Evolutionary conservation across 192 early-diverging fungal genomes (phyloP), one percentile per base, ranked within the genome.

Genomic region (Linnemannia zychae): DNA sequence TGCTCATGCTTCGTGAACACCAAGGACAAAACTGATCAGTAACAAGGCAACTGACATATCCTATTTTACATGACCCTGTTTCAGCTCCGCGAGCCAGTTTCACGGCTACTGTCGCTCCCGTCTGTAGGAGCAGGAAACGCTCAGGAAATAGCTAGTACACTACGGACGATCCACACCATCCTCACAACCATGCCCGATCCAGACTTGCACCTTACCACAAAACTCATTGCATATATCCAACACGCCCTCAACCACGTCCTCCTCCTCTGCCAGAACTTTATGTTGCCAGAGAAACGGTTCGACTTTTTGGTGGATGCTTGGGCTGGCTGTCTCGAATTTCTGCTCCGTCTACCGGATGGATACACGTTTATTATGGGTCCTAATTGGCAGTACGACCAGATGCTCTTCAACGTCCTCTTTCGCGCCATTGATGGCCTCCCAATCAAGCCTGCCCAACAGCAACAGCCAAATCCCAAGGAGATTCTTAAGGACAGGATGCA

Each of bases 281-380:
- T 72, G 67, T 20, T 53, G 17, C 73, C 33, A 1, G 63, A 79
- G 17, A 79, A 76, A 16, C 77, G 83, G 28, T 79, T 85, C 40
- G 83, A 85, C 67, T 85, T 76, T 37, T 18, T 85, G 20, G 71
- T 79, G 1, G 83, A 85, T 11, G 33, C 83, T 20, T 85, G 82
- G 82, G 71, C 77, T 40, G 52, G 53, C 7, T 84, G 82, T 47
- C 73, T 84, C 12, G 82, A 72, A 16, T 84, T 75, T 31, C 37
- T 84, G 7, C 40, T 85, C 24, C 52, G 49, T 33, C 31, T 85
- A 40, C 77, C 83, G 12, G 77, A 79, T 38, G 78, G 74, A 67
- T 85, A 79, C 36, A 70, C 72, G 0, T 44, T 75, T 20, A n/a
- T 85, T 7, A 31, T 72, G 12, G 78, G 68, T 0, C 28, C 72